Percentiles rank a stretch among this genome's conserved stretches.
phyloP scores from a whole-genome alignment of 345 rosid genomes.

The Murraya koenigii region DNA sequence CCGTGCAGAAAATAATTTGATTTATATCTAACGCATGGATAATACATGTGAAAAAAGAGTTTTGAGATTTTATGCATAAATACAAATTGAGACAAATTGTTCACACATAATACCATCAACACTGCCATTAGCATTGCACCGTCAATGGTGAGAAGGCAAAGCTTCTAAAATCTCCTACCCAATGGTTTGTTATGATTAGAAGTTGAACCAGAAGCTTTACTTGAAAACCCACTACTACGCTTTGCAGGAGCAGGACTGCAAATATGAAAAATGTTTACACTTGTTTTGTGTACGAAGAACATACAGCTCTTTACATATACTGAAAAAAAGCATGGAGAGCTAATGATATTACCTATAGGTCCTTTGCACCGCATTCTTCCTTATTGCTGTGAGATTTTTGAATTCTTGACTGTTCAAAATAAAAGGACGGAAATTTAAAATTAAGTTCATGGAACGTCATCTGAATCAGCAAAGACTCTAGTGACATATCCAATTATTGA shows the following conservation, averaged over 20 bases:
- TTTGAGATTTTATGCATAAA: neutral
- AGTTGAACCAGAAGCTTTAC: conserved; percentile 35
- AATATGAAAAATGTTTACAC: neutral
- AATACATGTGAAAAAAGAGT: neutral
- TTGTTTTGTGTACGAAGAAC: neutral
- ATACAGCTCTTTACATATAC: neutral
- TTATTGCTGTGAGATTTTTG: conserved; percentile 69
- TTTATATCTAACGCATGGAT: neutral
- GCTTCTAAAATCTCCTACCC: conserved; percentile 20
- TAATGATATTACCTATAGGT: conserved; percentile 44
- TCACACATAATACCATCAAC: neutral
- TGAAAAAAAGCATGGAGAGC: neutral
- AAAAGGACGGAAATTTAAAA: neutral
- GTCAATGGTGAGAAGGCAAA: neutral
- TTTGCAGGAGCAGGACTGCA: conserved; percentile 30
- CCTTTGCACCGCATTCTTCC: conserved; percentile 59
- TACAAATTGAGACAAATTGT: neutral
- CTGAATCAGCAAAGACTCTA: neutral
- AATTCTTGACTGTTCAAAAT: conserved; percentile 67
- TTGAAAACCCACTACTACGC: conserved; percentile 9
- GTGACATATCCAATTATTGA: neutral
- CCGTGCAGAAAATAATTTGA: neutral
- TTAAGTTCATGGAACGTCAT: neutral
- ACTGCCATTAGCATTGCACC: neutral
- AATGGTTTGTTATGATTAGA: conserved; percentile 33